These are phyloP conservation scores for Calocera viscosa DNA, from an alignment of 768 basidiomycete genomes.

Conservation along the genomic window DNA sequence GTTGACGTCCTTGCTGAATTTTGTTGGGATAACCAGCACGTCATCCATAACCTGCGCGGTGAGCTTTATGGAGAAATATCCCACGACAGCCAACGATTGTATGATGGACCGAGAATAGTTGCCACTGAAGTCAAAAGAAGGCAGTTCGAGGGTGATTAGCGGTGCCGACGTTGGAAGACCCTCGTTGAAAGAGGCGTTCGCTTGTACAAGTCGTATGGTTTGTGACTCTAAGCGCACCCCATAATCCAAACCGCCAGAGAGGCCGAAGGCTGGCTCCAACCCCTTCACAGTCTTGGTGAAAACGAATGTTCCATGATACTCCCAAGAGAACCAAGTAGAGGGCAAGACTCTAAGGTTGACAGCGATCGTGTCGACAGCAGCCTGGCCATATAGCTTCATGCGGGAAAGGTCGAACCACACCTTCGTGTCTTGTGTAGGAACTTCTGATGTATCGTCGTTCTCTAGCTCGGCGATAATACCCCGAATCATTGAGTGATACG, in stretches of 20 bases:
- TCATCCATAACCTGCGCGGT: conserved; percentile 79
- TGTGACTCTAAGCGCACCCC: not conserved
- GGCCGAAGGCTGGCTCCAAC: not conserved
- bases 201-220: not conserved
- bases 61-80: conserved; percentile 57
- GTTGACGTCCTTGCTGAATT: conserved; percentile 80
- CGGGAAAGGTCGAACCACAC: conserved; percentile 11
- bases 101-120: conserved; percentile 39
- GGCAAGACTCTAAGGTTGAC: conserved; percentile 73
- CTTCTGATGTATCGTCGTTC: conserved; percentile 27
- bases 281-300: conserved; percentile 34
- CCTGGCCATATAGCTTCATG: conserved; percentile 38
- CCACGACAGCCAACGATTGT: conserved; percentile 47
- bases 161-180: not conserved
- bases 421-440: conserved; percentile 21
- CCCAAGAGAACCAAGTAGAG: conserved; percentile 77
- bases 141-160: conserved; percentile 48
- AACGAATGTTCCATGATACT: conserved; percentile 38
- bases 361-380: conserved; percentile 38
- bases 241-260: not conserved
- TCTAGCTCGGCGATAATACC: conserved; percentile 53
- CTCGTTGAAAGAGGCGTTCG: conserved; percentile 3
- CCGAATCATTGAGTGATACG: conserved; percentile 51
- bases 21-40: conserved; percentile 68
- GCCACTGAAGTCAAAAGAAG: conserved; percentile 52